A percentile compares a stretch with the other conserved stretches of the same genome.
These are phyloP conservation scores for Lodderomyces theae DNA, from an alignment of 1,139 yeast genomes.

Conservation along the genomic window DNA sequence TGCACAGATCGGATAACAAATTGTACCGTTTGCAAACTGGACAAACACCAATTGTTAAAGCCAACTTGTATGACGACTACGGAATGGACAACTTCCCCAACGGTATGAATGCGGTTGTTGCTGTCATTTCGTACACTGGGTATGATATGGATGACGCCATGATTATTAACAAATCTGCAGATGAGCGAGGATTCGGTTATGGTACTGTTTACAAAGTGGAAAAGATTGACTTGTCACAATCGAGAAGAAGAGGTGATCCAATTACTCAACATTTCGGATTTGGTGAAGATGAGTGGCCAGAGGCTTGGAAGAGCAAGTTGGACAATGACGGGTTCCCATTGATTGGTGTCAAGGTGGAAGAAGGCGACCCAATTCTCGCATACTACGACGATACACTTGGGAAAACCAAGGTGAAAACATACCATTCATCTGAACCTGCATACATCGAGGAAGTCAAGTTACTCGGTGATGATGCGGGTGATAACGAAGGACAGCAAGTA, in stretches of 20 bases:
- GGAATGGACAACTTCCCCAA: slow-evolving; percentile 99
- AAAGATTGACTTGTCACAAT: slow-evolving; percentile 75
- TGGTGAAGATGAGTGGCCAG: slow-evolving; percentile 91
- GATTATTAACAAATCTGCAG: slow-evolving; percentile 95
- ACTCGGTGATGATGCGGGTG: slow-evolving; percentile 72
- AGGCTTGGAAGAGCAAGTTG: slow-evolving; percentile 79
- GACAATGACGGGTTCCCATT: slow-evolving; percentile 94
- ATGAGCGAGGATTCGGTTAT: slow-evolving; percentile 96
- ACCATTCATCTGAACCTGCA: slow-evolving; percentile 93
- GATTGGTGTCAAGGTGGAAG: slow-evolving; percentile 83
- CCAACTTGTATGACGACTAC: slow-evolving; percentile 88
- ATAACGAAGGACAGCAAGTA: slow-evolving; percentile 76
- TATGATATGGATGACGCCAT: slow-evolving; percentile 99
- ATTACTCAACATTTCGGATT: slow-evolving; percentile 93
- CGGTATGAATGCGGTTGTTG: slow-evolving; percentile 98
- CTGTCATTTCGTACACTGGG: slow-evolving; percentile 97
- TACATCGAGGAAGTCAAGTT: slow-evolving; percentile 93
- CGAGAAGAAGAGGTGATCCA: slow-evolving; percentile 90
- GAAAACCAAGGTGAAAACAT: slow-evolving; percentile 86
- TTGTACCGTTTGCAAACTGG: slow-evolving; percentile 90
- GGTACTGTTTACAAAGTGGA: slow-evolving; percentile 96
- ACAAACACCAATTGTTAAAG: slow-evolving; percentile 96
- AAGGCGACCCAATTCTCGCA: slow-evolving; percentile 95
- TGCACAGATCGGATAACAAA: slow-evolving; percentile 92
- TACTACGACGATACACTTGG: slow-evolving; percentile 89